A percentile compares a stretch with the other conserved stretches of the same genome.
These are phyloP conservation scores for Daldinia sp. DNA, from an alignment of 2,329 filamentous ascomycete genomes.

Conservation along the genomic window DNA sequence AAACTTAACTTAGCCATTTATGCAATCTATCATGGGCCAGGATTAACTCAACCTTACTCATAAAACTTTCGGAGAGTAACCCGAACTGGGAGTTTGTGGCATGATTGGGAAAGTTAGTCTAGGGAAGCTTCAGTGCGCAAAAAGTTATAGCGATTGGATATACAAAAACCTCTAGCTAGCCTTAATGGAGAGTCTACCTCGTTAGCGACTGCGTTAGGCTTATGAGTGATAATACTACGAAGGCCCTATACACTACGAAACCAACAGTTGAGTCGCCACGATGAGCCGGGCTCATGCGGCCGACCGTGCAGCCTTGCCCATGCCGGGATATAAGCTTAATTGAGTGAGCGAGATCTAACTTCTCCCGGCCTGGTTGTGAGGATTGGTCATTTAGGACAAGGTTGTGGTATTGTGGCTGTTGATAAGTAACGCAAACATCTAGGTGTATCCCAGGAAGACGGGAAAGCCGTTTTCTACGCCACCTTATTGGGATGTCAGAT, in stretches of 20 bases:
- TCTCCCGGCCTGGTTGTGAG: not conserved
- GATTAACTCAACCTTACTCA: slow-evolving; percentile 17
- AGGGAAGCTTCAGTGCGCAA: not conserved
- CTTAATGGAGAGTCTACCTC: slow-evolving; percentile 27
- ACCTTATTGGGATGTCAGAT: slow-evolving; percentile 31
- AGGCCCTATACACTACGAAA: not conserved
- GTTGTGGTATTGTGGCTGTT: slow-evolving; percentile 29
- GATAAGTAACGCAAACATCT: slow-evolving; percentile 10
- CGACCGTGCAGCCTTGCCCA: slow-evolving; percentile 29
- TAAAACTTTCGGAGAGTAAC: not conserved
- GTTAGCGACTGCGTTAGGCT: slow-evolving; percentile 1
- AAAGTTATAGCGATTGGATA: not conserved
- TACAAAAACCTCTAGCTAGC: slow-evolving; percentile 22
- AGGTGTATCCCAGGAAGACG: slow-evolving; percentile 13
- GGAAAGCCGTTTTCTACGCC: slow-evolving; percentile 25
- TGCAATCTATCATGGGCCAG: slow-evolving; percentile 14
- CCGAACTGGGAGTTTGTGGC: slow-evolving; percentile 8
- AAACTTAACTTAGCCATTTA: slow-evolving; percentile 9
- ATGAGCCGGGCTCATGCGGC: slow-evolving; percentile 25
- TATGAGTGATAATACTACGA: slow-evolving; percentile 5
- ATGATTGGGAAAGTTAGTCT: slow-evolving; percentile 14
- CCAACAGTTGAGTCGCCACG: slow-evolving; percentile 29
- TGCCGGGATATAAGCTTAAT: slow-evolving; percentile 16
- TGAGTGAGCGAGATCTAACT: slow-evolving; percentile 1
- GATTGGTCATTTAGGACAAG: not conserved